Evolutionary conservation across 2,329 filamentous ascomycete species (phyloP).

Genomic region (Trichophyton verrucosum): DNA sequence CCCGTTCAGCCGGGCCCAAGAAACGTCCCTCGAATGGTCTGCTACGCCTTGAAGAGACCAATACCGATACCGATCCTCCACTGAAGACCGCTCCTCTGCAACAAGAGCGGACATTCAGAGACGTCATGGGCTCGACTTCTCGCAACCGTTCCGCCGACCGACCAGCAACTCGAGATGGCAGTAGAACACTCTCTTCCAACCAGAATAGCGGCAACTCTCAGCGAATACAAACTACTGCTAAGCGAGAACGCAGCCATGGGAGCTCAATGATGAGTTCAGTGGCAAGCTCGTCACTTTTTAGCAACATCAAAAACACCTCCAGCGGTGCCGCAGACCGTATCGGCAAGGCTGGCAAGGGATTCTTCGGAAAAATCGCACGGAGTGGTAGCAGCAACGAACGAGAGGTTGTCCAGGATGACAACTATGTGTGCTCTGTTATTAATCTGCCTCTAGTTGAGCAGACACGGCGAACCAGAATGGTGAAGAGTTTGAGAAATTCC

Average conservation of each 20-base stretch:
- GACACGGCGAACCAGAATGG: slow-evolving; percentile 80
- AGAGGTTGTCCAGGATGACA: slow-evolving; percentile 60
- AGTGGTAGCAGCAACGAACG: slow-evolving; percentile 56
- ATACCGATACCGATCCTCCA: slow-evolving; percentile 29
- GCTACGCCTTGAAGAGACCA: slow-evolving; percentile 27
- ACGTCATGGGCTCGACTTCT: slow-evolving; percentile 51
- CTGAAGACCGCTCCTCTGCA: slow-evolving; percentile 53
- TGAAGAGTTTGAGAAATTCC: slow-evolving; percentile 73
- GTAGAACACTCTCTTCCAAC: slow-evolving; percentile 18
- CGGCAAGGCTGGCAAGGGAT: slow-evolving; percentile 62
- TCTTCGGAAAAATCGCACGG: slow-evolving; percentile 64
- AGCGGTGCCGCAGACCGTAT: slow-evolving; percentile 60
- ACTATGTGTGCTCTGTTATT: slow-evolving; percentile 74
- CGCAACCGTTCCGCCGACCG: slow-evolving; percentile 67
- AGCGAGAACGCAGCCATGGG: slow-evolving; percentile 22
- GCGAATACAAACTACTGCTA: slow-evolving; percentile 18
- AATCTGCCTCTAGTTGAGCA: slow-evolving; percentile 79
- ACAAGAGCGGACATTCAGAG: slow-evolving; percentile 54
- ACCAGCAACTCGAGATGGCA: slow-evolving; percentile 20
- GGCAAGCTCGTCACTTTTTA: slow-evolving; percentile 49
- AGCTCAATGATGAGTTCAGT: slow-evolving; percentile 37
- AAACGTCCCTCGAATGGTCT: slow-evolving; percentile 31
- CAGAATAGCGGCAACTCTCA: slow-evolving; percentile 13
- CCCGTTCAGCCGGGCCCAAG: slow-evolving; percentile 16
- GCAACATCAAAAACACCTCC: slow-evolving; percentile 58